Conservation (phyloP, 2,329 filamentous ascomycete genomes). For the Curvularia eragrostidis region DNA sequence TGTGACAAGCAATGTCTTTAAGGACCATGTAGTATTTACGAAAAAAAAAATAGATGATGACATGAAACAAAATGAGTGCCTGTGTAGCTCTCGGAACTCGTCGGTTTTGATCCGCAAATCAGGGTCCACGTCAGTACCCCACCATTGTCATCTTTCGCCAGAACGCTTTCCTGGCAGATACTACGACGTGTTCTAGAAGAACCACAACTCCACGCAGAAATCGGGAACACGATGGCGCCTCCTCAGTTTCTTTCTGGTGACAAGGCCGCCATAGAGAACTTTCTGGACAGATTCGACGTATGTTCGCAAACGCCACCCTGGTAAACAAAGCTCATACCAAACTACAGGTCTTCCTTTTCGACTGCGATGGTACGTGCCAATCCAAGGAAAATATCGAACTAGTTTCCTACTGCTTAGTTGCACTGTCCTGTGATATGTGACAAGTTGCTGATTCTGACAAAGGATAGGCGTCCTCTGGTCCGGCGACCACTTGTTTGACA, state of each 20-base stretch:
- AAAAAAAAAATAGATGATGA: slow-evolving; percentile 5
- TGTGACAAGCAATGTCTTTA: slow-evolving; percentile 17
- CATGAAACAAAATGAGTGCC: slow-evolving; percentile 13
- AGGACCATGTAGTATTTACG: slow-evolving; percentile 13
- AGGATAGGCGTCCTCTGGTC: slow-evolving; percentile 91
- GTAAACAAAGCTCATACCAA: slow-evolving; percentile 26
- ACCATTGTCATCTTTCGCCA: slow-evolving; percentile 26
- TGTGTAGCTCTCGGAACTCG: slow-evolving; percentile 5
- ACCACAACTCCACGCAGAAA: background rate
- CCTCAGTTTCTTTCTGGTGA: slow-evolving; percentile 78
- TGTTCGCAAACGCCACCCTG: slow-evolving; percentile 48
- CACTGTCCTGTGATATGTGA: background rate
- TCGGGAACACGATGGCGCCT: slow-evolving; percentile 28
- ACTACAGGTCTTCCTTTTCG: slow-evolving; percentile 83
- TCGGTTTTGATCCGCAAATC: slow-evolving; percentile 20
- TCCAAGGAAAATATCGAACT: slow-evolving; percentile 15
- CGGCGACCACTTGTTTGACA: slow-evolving; percentile 86
- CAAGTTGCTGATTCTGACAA: slow-evolving; percentile 50
- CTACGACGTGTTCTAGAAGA: background rate
- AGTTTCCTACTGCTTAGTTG: background rate
- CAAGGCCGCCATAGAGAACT: slow-evolving; percentile 75
- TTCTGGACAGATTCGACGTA: slow-evolving; percentile 92
- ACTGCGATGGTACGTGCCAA: slow-evolving; percentile 81
- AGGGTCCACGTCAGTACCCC: slow-evolving; percentile 40
- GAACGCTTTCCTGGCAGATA: background rate